Percentiles rank a stretch among this genome's conserved stretches.
Evolutionary conservation across 805 yeast genomes (phyloP).

Genomic region (Ogataea populi-albae): DNA sequence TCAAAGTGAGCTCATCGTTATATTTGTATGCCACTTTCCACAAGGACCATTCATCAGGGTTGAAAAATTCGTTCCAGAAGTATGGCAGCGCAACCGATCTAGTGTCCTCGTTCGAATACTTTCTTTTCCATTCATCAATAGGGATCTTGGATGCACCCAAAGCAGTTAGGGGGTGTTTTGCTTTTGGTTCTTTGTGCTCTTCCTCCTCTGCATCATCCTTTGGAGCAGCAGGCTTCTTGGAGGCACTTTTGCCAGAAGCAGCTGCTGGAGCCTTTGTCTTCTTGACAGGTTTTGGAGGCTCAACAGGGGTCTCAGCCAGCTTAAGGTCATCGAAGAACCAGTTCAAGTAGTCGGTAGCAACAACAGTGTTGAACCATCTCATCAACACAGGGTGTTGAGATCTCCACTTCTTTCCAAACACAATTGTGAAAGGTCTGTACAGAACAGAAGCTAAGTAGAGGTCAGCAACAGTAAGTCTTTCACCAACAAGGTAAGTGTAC

Average conservation of each 20-base stretch:
- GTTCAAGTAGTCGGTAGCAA: constrained; percentile 46
- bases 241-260: constrained; percentile 34
- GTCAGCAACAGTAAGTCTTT: constrained; percentile 46
- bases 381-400: constrained; percentile 44
- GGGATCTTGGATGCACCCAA: constrained; percentile 69
- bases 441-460: constrained; percentile 40
- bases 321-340: constrained; percentile 49
- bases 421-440: constrained; percentile 45
- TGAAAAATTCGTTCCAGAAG: constrained; percentile 92
- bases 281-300: constrained; percentile 64
- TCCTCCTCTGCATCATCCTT: constrained; percentile 34
- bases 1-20: constrained; percentile 94
- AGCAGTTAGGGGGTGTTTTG: constrained; percentile 87
- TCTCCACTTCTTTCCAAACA: constrained; percentile 52
- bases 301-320: constrained; percentile 64
- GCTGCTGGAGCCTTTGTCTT: constrained; percentile 59
- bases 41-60: constrained; percentile 90
- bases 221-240: constrained; percentile 24
- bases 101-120: constrained; percentile 95
- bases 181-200: constrained; percentile 60
- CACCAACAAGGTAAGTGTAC: constrained; percentile 47
- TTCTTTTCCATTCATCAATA: constrained; percentile 94
- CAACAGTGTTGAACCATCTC: constrained; percentile 52
- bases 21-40: constrained; percentile 96
- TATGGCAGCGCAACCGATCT: constrained; percentile 92